Conservation (phyloP, 768 basidiomycete genomes). For the Phlebiopsis gigantea region DNA sequence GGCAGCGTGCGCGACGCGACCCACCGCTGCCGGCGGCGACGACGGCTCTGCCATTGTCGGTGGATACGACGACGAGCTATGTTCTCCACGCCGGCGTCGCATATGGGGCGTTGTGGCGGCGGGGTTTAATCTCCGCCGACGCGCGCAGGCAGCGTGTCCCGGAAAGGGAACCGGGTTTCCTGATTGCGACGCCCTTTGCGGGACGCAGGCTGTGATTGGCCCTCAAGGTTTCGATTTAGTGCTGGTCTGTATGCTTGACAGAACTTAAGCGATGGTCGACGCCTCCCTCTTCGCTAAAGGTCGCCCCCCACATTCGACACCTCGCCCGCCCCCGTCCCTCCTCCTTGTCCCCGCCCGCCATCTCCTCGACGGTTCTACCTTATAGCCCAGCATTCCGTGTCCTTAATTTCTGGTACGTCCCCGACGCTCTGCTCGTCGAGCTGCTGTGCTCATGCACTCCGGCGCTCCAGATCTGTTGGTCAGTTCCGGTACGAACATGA, state of each 20-base stretch:
- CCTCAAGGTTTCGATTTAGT: not conserved
- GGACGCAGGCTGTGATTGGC: no score
- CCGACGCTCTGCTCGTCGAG: no score
- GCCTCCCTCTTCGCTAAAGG: not conserved
- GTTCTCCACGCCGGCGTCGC: not conserved
- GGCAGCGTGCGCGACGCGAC: no score
- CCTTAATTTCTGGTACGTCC: conserved; percentile 1
- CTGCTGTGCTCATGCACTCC: not conserved
- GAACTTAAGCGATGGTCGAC: not conserved
- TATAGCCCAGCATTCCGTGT: not conserved
- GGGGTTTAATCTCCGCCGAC: not conserved
- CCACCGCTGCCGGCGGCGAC: no score
- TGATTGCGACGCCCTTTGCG: not conserved
- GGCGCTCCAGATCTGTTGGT: not conserved
- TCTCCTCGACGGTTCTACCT: not conserved
- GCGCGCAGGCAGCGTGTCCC: not conserved
- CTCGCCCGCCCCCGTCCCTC: not conserved
- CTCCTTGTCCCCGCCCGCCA: not conserved
- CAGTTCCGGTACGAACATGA: not conserved
- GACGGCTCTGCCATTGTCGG: no score
- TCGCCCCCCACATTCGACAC: not conserved
- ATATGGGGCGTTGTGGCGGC: not conserved
- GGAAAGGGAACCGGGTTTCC: not conserved
- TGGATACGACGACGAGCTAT: no score
- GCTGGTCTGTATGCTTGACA: not conserved